Conservation (phyloP, 495 filamentous ascomycete species). For the Penicillium atrosanguineum region DNA sequence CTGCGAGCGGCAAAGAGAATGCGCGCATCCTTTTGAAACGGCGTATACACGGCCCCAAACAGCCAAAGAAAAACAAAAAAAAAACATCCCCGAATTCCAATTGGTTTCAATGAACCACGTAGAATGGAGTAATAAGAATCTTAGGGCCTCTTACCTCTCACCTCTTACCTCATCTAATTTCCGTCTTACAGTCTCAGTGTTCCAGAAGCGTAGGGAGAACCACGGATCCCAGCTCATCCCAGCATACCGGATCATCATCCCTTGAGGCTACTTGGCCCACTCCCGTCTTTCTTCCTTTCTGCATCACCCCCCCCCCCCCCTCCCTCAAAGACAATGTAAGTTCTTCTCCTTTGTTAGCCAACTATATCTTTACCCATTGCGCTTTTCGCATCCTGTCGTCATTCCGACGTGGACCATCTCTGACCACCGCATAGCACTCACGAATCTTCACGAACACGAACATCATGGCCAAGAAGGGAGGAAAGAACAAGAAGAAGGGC, state of each 20-base stretch:
- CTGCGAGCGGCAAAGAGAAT: conserved; percentile 7
- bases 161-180: background rate
- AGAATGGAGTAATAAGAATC: background rate
- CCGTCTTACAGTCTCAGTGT: background rate
- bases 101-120: conserved; percentile 9
- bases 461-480: conserved; percentile 47
- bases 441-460: conserved; percentile 12
- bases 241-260: conserved; percentile 32
- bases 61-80: background rate
- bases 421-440: conserved; percentile 6
- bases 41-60: background rate
- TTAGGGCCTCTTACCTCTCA: no score
- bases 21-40: background rate
- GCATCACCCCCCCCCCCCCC: background rate
- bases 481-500: conserved; percentile 40
- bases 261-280: conserved; percentile 21
- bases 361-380: background rate
- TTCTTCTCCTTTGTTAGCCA: background rate
- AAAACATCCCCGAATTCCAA: background rate
- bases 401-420: conserved; percentile 9
- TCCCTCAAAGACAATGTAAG: conserved; percentile 7
- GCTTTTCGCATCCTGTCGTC: conserved; percentile 12
- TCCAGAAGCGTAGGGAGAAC: conserved; percentile 5
- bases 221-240: conserved; percentile 16
- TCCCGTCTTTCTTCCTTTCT: conserved; percentile 9